phyloP scores from a whole-genome alignment of 352 stramenopile genomes.

The Globisporangium uncinulatum region DNA sequence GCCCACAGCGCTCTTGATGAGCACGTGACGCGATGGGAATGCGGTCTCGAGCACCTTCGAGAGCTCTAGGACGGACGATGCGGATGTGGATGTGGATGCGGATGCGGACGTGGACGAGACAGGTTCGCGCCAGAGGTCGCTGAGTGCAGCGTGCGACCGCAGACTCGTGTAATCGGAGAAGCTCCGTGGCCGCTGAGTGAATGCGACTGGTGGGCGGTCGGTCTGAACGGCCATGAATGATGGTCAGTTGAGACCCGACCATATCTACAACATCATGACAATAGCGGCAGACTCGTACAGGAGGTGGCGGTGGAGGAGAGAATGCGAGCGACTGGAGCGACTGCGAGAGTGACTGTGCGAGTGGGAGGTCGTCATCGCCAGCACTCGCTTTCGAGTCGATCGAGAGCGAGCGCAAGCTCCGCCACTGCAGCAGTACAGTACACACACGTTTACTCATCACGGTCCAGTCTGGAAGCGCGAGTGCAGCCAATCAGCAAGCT shows the following conservation, averaged over 20 bases:
- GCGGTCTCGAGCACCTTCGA: conserved; percentile 47
- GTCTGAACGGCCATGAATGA: not conserved
- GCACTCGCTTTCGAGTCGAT: conserved; percentile 25
- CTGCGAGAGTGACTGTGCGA: conserved; percentile 25
- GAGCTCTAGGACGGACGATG: conserved; percentile 25
- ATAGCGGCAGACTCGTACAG: not conserved
- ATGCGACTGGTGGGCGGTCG: conserved; percentile 1
- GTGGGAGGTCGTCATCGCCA: conserved; percentile 24
- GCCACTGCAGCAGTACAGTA: conserved; percentile 17
- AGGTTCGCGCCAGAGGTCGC: conserved; percentile 7
- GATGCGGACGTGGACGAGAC: too few species aligned
- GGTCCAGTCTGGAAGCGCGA: not conserved
- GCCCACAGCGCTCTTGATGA: conserved; percentile 37
- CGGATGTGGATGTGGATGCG: too few species aligned
- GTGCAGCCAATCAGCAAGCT: not conserved
- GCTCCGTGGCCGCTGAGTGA: conserved; percentile 34
- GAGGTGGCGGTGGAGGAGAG: conserved; percentile 2
- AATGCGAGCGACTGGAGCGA: conserved; percentile 49
- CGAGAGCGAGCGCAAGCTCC: conserved; percentile 27
- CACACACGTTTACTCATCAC: not conserved
- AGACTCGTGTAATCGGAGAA: conserved; percentile 67
- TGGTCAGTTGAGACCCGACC: not conserved
- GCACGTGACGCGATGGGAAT: conserved; percentile 59
- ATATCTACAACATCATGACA: not conserved
- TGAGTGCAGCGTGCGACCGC: conserved; percentile 16